These are phyloP conservation scores for Dipteronia sinensis DNA, from an alignment of 345 rosid species.

Conservation along the genomic window DNA sequence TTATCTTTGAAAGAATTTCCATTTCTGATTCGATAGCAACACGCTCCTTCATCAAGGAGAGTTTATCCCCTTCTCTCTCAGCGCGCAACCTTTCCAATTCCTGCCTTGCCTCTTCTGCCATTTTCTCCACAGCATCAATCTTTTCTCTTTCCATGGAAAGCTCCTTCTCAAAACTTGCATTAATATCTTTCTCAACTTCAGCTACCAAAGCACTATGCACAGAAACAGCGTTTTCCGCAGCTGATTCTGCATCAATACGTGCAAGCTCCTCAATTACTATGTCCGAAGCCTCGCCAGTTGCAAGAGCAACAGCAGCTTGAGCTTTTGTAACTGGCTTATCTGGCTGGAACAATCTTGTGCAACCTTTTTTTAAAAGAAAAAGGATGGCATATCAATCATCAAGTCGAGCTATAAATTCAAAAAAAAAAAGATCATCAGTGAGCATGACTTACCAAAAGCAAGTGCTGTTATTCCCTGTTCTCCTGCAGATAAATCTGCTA, in stretches of 20 bases:
- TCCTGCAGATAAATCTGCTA: constrained; percentile 82
- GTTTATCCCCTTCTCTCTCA: constrained; percentile 70
- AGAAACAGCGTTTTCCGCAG: constrained; percentile 88
- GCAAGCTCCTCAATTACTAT: constrained; percentile 83
- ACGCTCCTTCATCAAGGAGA: constrained; percentile 65
- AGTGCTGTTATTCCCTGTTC: constrained; percentile 86
- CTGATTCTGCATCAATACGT: constrained; percentile 86
- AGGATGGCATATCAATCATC: constrained; percentile 9
- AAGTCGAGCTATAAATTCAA: constrained; percentile 21
- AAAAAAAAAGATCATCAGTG: constrained; percentile 16
- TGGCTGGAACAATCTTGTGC: constrained; percentile 90
- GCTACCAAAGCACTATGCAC: constrained; percentile 75
- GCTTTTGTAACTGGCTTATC: constrained; percentile 93
- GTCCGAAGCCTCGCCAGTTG: constrained; percentile 80
- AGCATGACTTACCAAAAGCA: constrained; percentile 77
- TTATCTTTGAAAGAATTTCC: constrained; percentile 70
- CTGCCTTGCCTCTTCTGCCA: constrained; percentile 79
- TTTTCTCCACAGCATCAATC: constrained; percentile 67
- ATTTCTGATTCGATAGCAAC: constrained; percentile 75
- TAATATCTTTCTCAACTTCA: constrained; percentile 80
- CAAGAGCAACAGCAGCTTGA: constrained; percentile 92
- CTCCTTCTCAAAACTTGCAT: constrained; percentile 75
- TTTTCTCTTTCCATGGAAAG: constrained; percentile 69
- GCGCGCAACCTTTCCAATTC: constrained; percentile 67
- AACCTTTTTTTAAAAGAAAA: constrained; percentile 45